Percentiles rank a stretch among this genome's conserved stretches.
phyloP scores from a whole-genome alignment of 2,329 filamentous ascomycete species.

The Trichocomaceae sp. region DNA sequence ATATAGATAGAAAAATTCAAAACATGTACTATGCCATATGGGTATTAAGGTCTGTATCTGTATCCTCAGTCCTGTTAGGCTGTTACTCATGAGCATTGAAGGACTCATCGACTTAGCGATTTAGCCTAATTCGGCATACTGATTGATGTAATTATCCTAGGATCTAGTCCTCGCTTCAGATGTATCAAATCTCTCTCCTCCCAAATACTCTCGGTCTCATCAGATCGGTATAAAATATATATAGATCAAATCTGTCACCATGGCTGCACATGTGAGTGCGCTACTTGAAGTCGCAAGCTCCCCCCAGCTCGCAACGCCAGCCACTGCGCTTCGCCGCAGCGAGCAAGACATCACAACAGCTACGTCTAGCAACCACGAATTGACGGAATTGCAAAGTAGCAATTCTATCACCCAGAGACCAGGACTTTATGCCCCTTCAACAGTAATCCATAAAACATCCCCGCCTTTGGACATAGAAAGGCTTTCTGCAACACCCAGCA shows the following conservation, averaged over 20 bases:
- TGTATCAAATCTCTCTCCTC: no score
- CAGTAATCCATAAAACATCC: conserved; percentile 8
- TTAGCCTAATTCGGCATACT: no score
- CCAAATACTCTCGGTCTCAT: no score
- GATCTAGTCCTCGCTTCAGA: no score
- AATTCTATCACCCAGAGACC: conserved; percentile 9
- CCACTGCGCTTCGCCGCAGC: conserved; percentile 29
- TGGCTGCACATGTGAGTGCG: conserved; percentile 27
- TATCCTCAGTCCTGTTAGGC: no score
- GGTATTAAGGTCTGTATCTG: no score
- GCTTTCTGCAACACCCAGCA: conserved; percentile 15
- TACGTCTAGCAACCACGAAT: conserved; percentile 18
- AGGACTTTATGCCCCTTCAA: neutral
- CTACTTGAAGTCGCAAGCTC: conserved; percentile 39
- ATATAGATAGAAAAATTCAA: no score
- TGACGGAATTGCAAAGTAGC: conserved; percentile 16
- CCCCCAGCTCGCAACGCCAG: conserved; percentile 30
- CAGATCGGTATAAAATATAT: no score
- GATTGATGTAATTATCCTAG: no score
- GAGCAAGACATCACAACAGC: conserved; percentile 18
- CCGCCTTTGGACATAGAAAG: conserved; percentile 20
- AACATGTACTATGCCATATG: no score
- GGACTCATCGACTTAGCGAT: no score
- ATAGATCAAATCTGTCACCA: neutral
- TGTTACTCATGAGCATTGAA: no score